A percentile compares a stretch with the other conserved stretches of the same genome.
These are phyloP conservation scores for Pilatotrama ljubarskyi DNA, from an alignment of 768 basidiomycete species.

Conservation along the genomic window DNA sequence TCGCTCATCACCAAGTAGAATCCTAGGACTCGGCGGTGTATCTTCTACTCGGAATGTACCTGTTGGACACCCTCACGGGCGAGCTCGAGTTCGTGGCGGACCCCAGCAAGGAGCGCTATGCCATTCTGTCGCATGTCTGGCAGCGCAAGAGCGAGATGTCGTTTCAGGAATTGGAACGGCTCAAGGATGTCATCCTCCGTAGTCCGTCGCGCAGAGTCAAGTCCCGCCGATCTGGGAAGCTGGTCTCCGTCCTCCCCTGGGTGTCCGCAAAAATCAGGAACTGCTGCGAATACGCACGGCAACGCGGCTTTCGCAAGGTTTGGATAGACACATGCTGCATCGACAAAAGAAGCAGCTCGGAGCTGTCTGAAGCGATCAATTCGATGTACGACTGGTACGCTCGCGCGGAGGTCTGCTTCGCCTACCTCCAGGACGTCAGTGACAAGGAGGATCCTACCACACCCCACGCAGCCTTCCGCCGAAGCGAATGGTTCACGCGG, in stretches of 20 bases:
- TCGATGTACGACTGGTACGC: slow-evolving; percentile 11
- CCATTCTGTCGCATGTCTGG: slow-evolving; percentile 4
- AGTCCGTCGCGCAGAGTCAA: neutral
- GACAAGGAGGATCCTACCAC: neutral
- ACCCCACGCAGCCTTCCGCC: neutral
- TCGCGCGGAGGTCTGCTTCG: neutral
- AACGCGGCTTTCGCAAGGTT: neutral
- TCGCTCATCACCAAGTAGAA: no score
- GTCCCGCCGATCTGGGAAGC: neutral
- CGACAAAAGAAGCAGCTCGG: slow-evolving; percentile 20
- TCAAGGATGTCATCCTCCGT: neutral
- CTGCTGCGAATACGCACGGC: neutral
- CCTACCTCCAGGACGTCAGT: neutral
- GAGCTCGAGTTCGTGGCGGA: neutral
- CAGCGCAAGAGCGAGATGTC: neutral
- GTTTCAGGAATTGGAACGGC: neutral
- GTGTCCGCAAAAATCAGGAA: neutral
- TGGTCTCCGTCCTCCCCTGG: neutral
- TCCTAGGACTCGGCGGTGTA: no score
- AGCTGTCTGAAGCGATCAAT: slow-evolving; percentile 22
- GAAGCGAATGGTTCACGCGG: slow-evolving; percentile 5
- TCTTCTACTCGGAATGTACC: neutral
- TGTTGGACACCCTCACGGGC: neutral
- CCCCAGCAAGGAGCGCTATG: neutral
- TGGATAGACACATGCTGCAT: slow-evolving; percentile 9